Conservation (phyloP, 805 yeast species). For the Nakazawaea wickerhamii region DNA sequence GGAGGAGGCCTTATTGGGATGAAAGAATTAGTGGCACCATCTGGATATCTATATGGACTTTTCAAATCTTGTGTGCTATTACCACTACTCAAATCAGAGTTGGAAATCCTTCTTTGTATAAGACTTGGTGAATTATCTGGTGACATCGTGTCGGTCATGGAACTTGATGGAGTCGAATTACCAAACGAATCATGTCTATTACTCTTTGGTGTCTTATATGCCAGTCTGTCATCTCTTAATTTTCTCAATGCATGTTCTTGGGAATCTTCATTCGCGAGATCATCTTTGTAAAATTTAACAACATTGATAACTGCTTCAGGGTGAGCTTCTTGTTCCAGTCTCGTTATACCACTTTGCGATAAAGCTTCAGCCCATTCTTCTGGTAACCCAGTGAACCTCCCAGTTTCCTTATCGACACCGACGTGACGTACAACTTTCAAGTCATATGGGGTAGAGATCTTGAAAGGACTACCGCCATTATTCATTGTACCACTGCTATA, state of each 20-base stretch:
- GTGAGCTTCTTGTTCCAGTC: slow-evolving; percentile 81
- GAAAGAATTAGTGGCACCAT: slow-evolving; percentile 23
- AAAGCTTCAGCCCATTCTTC: slow-evolving; percentile 85
- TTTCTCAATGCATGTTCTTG: slow-evolving; percentile 14
- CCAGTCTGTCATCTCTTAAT: slow-evolving; percentile 8
- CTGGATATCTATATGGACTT: slow-evolving; percentile 11
- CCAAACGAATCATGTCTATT: slow-evolving; percentile 26
- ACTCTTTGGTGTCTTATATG: slow-evolving; percentile 7
- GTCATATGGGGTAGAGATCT: slow-evolving; percentile 88
- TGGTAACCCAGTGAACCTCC: slow-evolving; percentile 67
- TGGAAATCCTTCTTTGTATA: not conserved
- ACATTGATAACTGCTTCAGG: slow-evolving; percentile 94
- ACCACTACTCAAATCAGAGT: not conserved
- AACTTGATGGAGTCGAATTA: slow-evolving; percentile 20
- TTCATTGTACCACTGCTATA: not conserved
- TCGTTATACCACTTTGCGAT: slow-evolving; percentile 81
- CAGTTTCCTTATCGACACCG: slow-evolving; percentile 55
- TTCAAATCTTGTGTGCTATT: slow-evolving; percentile 1
- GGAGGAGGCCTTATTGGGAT: slow-evolving; percentile 70
- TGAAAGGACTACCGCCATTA: slow-evolving; percentile 29
- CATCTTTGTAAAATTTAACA: slow-evolving; percentile 75
- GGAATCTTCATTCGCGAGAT: slow-evolving; percentile 37
- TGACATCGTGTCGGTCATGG: slow-evolving; percentile 8
- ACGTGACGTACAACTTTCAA: slow-evolving; percentile 91
- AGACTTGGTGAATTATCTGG: slow-evolving; percentile 1